Evolutionary conservation across 2,329 filamentous ascomycete species (phyloP).

Genomic region (Apiospora rasikravindrae): DNA sequence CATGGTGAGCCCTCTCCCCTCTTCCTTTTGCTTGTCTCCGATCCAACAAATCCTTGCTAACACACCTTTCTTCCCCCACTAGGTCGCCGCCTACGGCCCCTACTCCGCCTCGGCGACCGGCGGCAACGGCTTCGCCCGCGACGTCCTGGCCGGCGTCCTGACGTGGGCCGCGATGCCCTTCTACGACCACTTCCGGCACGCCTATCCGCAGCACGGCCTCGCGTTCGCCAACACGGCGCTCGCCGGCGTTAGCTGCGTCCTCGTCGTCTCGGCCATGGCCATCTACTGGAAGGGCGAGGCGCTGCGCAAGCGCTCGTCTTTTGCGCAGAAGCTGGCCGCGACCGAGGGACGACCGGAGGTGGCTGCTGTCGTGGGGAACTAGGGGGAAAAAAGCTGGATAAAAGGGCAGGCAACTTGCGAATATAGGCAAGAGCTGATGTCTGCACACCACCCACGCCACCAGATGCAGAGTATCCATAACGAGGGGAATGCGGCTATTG

Average conservation of each 20-base stretch:
- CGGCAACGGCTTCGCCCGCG: conserved; percentile 69
- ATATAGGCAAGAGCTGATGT: no score
- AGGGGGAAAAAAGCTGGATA: no score
- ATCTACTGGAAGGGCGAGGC: conserved; percentile 61
- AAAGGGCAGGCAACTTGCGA: no score
- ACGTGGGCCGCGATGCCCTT: conserved; percentile 64
- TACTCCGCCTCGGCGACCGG: conserved; percentile 71
- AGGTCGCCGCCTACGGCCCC: conserved; percentile 65
- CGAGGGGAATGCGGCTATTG: no score
- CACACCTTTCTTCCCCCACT: background rate
- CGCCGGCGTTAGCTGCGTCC: conserved; percentile 52
- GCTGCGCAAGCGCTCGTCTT: conserved; percentile 55
- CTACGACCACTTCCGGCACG: conserved; percentile 49
- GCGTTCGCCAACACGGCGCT: conserved; percentile 60
- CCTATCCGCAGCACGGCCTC: conserved; percentile 50
- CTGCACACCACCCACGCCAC: no score
- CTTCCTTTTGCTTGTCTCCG: background rate
- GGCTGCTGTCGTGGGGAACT: background rate
- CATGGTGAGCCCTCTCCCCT: no score
- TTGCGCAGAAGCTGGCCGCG: conserved; percentile 62
- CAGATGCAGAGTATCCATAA: no score
- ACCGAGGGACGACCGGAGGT: background rate
- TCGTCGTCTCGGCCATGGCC: conserved; percentile 58
- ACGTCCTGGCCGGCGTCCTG: conserved; percentile 68
- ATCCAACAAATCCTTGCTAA: background rate